Percentiles rank a stretch among this genome's conserved stretches.
Conservation (phyloP, 352 stramenopile genomes). For the Phytophthora pluvialis region DNA sequence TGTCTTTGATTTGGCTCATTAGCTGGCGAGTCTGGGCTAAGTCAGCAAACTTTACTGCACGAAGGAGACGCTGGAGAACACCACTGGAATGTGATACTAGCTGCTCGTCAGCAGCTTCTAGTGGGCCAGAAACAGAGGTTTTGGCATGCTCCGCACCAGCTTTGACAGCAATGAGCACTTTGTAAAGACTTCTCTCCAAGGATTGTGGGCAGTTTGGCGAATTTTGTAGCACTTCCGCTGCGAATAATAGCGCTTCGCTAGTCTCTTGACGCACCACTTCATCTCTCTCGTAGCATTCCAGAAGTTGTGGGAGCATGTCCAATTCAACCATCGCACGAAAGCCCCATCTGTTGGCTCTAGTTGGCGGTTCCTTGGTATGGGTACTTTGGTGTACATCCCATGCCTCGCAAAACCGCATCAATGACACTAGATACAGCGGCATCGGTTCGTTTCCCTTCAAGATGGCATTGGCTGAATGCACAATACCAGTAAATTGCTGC, state of each 20-base stretch:
- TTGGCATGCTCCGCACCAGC: conserved; percentile 17
- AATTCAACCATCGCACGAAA: conserved; percentile 37
- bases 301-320: conserved; percentile 42
- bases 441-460: conserved; percentile 35
- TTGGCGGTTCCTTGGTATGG: conserved; percentile 34
- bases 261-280: conserved; percentile 32
- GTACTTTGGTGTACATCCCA: conserved; percentile 46
- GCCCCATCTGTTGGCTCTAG: conserved; percentile 35
- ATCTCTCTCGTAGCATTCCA: conserved; percentile 39
- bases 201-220: conserved; percentile 35
- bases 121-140: neutral
- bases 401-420: conserved; percentile 41
- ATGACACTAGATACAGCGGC: conserved; percentile 34
- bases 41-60: conserved; percentile 36
- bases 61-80: conserved; percentile 38
- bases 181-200: conserved; percentile 42
- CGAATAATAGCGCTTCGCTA: conserved; percentile 34
- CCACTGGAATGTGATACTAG: conserved; percentile 42
- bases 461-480: conserved; percentile 22
- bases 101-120: conserved; percentile 2
- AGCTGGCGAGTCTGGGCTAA: conserved; percentile 28
- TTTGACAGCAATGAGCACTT: conserved; percentile 42
- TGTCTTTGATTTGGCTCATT: conserved; percentile 35
- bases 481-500: conserved; percentile 30
- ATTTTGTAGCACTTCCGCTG: conserved; percentile 46